Evolutionary conservation across 352 stramenopile genomes (phyloP).

Genomic region (Blastocystis sp.): DNA sequence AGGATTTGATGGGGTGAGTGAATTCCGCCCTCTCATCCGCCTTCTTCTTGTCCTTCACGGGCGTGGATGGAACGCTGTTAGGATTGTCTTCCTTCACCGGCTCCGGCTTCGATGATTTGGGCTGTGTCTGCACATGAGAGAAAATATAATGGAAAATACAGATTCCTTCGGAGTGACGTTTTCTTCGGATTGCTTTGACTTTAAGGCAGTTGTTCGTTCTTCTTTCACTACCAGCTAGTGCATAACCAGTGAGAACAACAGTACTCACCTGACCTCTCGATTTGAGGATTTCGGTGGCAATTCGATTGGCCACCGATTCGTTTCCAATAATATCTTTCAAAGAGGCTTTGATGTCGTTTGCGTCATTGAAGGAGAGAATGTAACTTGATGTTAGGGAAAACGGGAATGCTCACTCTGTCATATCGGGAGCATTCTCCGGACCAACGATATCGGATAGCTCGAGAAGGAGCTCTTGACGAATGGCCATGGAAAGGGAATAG

Average conservation of each 20-base stretch:
- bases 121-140: not conserved
- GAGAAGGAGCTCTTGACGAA: constrained; percentile 52
- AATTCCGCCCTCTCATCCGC: not conserved
- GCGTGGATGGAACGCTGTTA: too few species aligned
- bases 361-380: constrained; percentile 63
- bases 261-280: constrained; percentile 24
- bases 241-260: not conserved
- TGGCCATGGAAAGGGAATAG: not conserved
- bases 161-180: not conserved
- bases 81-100: too few species aligned
- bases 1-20: not conserved
- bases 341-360: constrained; percentile 41
- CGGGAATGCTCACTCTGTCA: constrained; percentile 51
- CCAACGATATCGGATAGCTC: constrained; percentile 62
- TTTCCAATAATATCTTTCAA: constrained; percentile 67
- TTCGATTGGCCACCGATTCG: constrained; percentile 50
- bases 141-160: not conserved
- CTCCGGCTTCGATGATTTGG: not conserved
- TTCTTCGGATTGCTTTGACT: constrained; percentile 8
- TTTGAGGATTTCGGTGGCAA: constrained; percentile 65
- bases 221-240: constrained; percentile 16
- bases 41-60: constrained; percentile 4
- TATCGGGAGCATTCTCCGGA: constrained; percentile 57
- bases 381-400: not conserved
- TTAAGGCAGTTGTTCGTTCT: constrained; percentile 12